Base-by-base conservation (phyloP, 164 flowering plant genomes). In the Liriodendron chinense region DNA sequence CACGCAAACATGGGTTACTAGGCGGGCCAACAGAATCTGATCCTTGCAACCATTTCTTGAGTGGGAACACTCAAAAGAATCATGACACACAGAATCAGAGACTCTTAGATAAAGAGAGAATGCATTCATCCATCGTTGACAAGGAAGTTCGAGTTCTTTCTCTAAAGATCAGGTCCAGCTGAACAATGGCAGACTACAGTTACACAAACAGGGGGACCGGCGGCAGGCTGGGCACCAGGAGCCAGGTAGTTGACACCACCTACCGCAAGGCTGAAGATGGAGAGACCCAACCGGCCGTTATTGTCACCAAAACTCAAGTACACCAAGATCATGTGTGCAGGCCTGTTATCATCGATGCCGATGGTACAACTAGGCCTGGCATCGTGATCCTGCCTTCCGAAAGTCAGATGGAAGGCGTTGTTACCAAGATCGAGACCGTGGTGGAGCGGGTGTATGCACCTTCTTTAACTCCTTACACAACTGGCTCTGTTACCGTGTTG, bases 291-390 rank as follows among this genome's bases (percentile, higher is more conserved):
- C 63, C 75, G 21, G 76, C 78, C 64, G 50, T 57, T 48, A 71
- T 68, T 21, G 67, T 64, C 12, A 26, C 26, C 24, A 64, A 22
- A 24, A 48, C 9, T 47, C 80, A 75, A 61, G 70, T 57, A 49
- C 14, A 13, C 64, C 63, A 47, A 5, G 80, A 80, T 69, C 78
- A 80, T 34, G 68, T 76, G 12, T 75, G 77, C 70, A 34, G 70
- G 66, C 84, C 87, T 69, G 81, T 77, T 74, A 69, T 78, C 43
- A 12, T 82, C 25, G 84, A 84, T 74, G 81, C 84, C 18, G 76
- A 82, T 7, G 84, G 87, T 9, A 78, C 78, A 59, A 81, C 78
- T 56, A 77, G 77, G 70, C 81, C 85, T 0, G 69, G n/a, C 1
- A 21, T 80, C 3, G 14, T 77, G 47, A 63, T 77, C 53, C 77